Evolutionary conservation across 805 yeast genomes (phyloP), one percentile per base, ranked within the genome.

Genomic region (Sungouiozyma intestinalis): DNA sequence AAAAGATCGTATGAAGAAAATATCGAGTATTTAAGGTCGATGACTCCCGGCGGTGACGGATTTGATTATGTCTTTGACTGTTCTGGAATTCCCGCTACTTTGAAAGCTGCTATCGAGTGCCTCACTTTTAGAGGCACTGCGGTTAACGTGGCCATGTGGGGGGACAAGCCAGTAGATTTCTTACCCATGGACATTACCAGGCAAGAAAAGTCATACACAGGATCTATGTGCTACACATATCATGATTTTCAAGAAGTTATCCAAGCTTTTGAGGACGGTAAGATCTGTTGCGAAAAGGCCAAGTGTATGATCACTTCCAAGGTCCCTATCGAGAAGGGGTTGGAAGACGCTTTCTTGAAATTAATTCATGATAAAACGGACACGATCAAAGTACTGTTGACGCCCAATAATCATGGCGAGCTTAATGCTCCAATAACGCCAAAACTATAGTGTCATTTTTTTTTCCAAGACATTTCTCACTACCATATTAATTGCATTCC

Each of bases 61-160:
- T 74, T 69, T 49, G 71, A 72, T 40, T 68, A 64, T 37, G 63
- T 75, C 0, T 74, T 65, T 51, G 80, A 74, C 57, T 73, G 78
- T 53, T 71, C 76, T 1, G 80, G 80, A 19, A 60, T 58, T 62
- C 40, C 69, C 39, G 65, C 66, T 13, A 78, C 83, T 11, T 66
- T 74, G 40, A 67, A 65, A 39, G 66, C 79, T 2, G 69, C 77
- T 2, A 58, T 79, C 36, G 67, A 64, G 40, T 74, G 76, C 19
- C 61, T 77, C 15, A 63, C 71, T 1, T 70, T 75, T 3, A 68
- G 73, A 46, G 85, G 85, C 39, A 64, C 68, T 2, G 76, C 79
- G 7, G 76, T 76, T 24, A 79, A 79, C 54, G 72, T 79, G 37
- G 85, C 85, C 5, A 74, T 79, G 43, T 79, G 83, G 81, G 74